These are phyloP conservation scores for Vitis cinerea DNA, from an alignment of 164 flowering plant species.

Conservation along the genomic window DNA sequence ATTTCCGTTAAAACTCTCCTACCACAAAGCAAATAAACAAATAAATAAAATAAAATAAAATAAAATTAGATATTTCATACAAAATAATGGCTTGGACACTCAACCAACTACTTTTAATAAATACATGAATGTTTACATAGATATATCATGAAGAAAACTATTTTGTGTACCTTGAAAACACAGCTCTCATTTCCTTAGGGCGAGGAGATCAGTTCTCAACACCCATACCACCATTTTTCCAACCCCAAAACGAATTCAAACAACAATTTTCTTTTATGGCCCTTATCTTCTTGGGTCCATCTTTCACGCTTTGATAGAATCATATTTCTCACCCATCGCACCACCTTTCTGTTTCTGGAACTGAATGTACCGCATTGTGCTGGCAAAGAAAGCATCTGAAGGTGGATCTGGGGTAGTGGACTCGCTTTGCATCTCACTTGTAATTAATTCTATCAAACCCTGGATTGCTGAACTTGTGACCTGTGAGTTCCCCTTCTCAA, in stretches of 20 bases:
- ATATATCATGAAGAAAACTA: too few relatives aligned
- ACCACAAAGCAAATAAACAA: too few relatives aligned
- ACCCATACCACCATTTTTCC: too few relatives aligned
- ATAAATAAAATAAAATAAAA: too few relatives aligned
- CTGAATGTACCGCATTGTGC: constrained; percentile 78
- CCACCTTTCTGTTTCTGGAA: constrained; percentile 98
- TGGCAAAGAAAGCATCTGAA: constrained; percentile 82
- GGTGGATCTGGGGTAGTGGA: constrained; percentile 53
- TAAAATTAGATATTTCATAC: not conserved
- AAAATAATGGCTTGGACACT: not conserved
- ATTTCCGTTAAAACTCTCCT: too few relatives aligned
- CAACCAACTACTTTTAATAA: not conserved
- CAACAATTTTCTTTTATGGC: too few relatives aligned
- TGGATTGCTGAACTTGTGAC: constrained; percentile 70
- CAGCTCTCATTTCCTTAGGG: too few relatives aligned
- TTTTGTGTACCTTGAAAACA: too few relatives aligned
- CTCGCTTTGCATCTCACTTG: constrained; percentile 84
- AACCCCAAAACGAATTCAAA: too few relatives aligned
- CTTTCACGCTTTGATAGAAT: constrained; percentile 60
- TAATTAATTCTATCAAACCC: constrained; percentile 75
- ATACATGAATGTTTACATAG: not conserved
- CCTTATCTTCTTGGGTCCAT: not conserved
- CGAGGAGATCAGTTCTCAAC: too few relatives aligned
- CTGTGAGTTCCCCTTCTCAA: constrained; percentile 92
- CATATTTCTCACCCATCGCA: constrained; percentile 80